Percentiles rank a stretch among this genome's conserved stretches.
Conservation (phyloP, 2,329 filamentous ascomycete species). For the Calonectria honghensis region DNA sequence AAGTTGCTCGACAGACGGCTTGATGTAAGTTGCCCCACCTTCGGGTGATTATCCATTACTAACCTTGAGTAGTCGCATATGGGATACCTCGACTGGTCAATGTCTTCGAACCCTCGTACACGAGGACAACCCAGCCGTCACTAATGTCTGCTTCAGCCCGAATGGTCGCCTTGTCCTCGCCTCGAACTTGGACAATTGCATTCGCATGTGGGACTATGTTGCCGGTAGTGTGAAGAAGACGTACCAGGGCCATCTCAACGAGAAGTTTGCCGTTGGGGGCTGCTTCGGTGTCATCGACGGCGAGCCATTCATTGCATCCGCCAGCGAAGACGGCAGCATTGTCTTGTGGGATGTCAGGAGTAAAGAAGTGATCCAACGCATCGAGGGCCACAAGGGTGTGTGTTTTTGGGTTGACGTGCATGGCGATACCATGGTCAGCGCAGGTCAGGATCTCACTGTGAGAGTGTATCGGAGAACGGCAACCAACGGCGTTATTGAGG, state of each 20-base stretch:
- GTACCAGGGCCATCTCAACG: constrained; percentile 93
- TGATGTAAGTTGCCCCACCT: constrained; percentile 76
- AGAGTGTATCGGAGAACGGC: constrained; percentile 65
- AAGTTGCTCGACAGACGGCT: constrained; percentile 91
- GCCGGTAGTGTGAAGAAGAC: constrained; percentile 95
- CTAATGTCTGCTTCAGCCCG: constrained; percentile 92
- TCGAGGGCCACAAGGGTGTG: constrained; percentile 72
- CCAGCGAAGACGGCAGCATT: constrained; percentile 90
- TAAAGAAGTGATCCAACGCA: constrained; percentile 86
- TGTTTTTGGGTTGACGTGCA: constrained; percentile 80
- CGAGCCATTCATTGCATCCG: constrained; percentile 82
- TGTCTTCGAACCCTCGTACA: constrained; percentile 96
- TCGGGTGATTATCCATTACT: constrained; percentile 33
- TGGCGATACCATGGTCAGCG: constrained; percentile 74
- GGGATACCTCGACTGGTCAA: constrained; percentile 96
- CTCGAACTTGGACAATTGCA: constrained; percentile 91
- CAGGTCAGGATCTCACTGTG: constrained; percentile 73
- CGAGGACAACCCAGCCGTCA: constrained; percentile 94
- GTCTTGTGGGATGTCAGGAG: constrained; percentile 93
- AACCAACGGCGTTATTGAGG: constrained; percentile 46
- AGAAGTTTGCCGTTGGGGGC: constrained; percentile 88
- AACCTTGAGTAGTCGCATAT: constrained; percentile 79
- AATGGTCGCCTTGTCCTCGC: constrained; percentile 96
- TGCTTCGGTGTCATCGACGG: constrained; percentile 80
- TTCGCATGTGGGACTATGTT: constrained; percentile 96